phyloP scores from a whole-genome alignment of 2,329 filamentous ascomycete species.

The Helicocarpus griseus region DNA sequence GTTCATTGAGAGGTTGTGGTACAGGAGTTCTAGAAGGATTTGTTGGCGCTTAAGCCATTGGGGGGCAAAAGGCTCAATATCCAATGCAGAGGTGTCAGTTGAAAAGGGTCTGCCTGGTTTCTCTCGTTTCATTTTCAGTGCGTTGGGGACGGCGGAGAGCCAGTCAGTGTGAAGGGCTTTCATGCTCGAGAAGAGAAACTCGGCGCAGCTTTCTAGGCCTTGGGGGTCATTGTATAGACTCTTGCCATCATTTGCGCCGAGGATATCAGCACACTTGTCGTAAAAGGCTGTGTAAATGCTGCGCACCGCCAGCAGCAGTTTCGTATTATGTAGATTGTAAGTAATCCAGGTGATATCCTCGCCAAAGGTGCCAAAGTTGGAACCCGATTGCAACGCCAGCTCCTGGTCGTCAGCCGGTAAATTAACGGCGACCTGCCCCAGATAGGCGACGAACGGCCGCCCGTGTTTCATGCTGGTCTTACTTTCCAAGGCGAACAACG shows the following conservation, averaged over 20 bases:
- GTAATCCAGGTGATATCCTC: constrained; percentile 32
- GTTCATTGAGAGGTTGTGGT: constrained; percentile 30
- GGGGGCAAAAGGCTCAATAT: constrained; percentile 29
- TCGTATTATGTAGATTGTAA: constrained; percentile 25
- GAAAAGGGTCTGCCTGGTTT: constrained; percentile 27
- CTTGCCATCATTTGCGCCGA: constrained; percentile 12
- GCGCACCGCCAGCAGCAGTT: constrained; percentile 25
- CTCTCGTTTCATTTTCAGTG: constrained; percentile 29
- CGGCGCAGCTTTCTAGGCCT: constrained; percentile 23
- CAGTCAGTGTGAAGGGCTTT: constrained; percentile 22
- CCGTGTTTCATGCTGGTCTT: constrained; percentile 41
- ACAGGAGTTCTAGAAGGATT: constrained; percentile 32
- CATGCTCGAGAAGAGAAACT: constrained; percentile 20
- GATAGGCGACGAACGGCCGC: constrained; percentile 32
- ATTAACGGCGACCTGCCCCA: constrained; percentile 25
- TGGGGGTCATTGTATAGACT: constrained; percentile 23
- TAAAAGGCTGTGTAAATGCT: constrained; percentile 29
- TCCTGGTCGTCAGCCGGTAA: constrained; percentile 30
- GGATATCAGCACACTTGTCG: constrained; percentile 18
- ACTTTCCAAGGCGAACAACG: constrained; percentile 40
- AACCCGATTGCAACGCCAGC: constrained; percentile 21
- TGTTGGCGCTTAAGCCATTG: constrained; percentile 36
- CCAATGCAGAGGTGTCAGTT: constrained; percentile 26
- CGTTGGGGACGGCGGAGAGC: constrained; percentile 27
- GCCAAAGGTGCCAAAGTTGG: constrained; percentile 23